Percentiles rank a stretch among this genome's conserved stretches.
phyloP scores from a whole-genome alignment of 1,284 basidiomycete genomes.

The Cryptococcus neoformans region DNA sequence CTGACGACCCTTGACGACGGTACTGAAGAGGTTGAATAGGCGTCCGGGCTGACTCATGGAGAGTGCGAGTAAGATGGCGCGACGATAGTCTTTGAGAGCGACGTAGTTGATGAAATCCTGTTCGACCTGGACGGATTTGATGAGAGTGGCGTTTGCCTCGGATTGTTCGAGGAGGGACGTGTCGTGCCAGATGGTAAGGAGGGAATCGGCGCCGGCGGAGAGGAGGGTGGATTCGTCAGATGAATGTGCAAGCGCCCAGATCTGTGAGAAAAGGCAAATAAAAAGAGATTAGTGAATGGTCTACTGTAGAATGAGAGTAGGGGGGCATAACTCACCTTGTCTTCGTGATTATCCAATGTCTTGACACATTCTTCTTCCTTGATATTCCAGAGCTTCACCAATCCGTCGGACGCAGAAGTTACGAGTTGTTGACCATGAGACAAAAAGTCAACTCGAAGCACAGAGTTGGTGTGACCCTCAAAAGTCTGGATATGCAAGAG shows the following conservation, averaged over 20 bases:
- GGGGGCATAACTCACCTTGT: constrained; percentile 62
- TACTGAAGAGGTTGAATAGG: constrained; percentile 74
- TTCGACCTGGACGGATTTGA: constrained; percentile 75
- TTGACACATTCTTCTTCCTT: constrained; percentile 79
- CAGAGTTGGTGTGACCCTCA: constrained; percentile 95
- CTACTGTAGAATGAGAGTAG: background rate
- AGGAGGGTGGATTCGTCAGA: constrained; percentile 75
- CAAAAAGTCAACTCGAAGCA: constrained; percentile 88
- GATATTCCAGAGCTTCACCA: constrained; percentile 95
- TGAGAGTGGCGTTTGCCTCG: constrained; percentile 67
- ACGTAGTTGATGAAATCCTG: constrained; percentile 94
- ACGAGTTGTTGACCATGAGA: constrained; percentile 81
- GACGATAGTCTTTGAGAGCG: constrained; percentile 80
- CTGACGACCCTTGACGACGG: constrained; percentile 48
- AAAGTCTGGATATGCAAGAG: constrained; percentile 61
- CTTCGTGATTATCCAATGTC: constrained; percentile 95
- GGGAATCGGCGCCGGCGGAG: constrained; percentile 90
- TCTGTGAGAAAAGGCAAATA: constrained; percentile 46
- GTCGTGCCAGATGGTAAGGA: constrained; percentile 93
- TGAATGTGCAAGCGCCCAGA: constrained; percentile 86
- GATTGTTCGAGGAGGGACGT: constrained; percentile 70
- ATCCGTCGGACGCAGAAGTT: constrained; percentile 85
- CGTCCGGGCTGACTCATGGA: constrained; percentile 91
- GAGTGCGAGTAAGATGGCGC: constrained; percentile 86
- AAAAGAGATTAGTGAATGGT: background rate